Conservation (phyloP, 495 filamentous ascomycete species). For the Articulospora tetracladia region DNA sequence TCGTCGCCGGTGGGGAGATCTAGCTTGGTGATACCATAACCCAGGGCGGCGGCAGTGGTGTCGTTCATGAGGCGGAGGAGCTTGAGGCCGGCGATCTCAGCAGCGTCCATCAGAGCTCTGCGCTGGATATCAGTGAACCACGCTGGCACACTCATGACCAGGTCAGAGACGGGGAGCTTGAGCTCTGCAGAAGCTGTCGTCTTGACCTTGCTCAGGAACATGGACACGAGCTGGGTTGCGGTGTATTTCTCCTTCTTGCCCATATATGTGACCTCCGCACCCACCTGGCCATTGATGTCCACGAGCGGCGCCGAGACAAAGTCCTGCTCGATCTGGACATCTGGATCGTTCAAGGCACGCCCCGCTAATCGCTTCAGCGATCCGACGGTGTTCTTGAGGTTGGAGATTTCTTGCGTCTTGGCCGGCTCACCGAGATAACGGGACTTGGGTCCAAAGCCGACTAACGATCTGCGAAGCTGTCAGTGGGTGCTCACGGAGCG, state of each 20-base stretch:
- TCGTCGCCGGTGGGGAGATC: slow-evolving; percentile 87
- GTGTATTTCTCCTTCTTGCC: slow-evolving; percentile 93
- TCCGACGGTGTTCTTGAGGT: slow-evolving; percentile 96
- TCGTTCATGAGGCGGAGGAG: slow-evolving; percentile 94
- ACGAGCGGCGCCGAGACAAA: slow-evolving; percentile 85
- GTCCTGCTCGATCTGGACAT: slow-evolving; percentile 86
- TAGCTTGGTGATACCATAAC: slow-evolving; percentile 95
- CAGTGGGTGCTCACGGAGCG: neutral
- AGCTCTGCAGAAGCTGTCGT: slow-evolving; percentile 82
- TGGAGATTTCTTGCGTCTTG: slow-evolving; percentile 98
- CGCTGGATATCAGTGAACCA: slow-evolving; percentile 98
- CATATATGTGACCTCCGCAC: slow-evolving; percentile 90
- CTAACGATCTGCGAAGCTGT: slow-evolving; percentile 63
- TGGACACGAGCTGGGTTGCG: slow-evolving; percentile 84
- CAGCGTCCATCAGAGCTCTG: slow-evolving; percentile 82
- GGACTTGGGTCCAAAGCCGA: slow-evolving; percentile 90
- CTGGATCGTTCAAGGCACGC: slow-evolving; percentile 77
- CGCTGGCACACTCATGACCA: slow-evolving; percentile 89
- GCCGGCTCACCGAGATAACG: slow-evolving; percentile 92
- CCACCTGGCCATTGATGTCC: slow-evolving; percentile 89
- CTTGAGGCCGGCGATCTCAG: slow-evolving; percentile 93
- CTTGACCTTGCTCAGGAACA: slow-evolving; percentile 94
- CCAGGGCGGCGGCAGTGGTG: slow-evolving; percentile 92
- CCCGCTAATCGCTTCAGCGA: slow-evolving; percentile 90
- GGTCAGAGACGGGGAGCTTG: slow-evolving; percentile 87